These are phyloP conservation scores for Zygoascus ofunaensis DNA, from an alignment of 805 yeast genomes.

Conservation along the genomic window DNA sequence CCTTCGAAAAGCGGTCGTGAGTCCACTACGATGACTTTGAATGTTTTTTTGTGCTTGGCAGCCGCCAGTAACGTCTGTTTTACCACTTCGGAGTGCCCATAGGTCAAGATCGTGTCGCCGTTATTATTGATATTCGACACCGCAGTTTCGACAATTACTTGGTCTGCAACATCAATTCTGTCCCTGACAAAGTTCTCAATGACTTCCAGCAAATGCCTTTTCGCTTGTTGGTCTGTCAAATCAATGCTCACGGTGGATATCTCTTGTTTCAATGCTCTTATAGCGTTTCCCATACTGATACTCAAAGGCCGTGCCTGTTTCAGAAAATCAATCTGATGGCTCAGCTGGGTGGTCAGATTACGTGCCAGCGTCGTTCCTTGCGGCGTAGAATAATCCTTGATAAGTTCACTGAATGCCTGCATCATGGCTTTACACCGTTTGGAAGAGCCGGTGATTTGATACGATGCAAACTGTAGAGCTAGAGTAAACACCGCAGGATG, in stretches of 20 bases:
- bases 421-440: slow-evolving; percentile 80
- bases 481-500: slow-evolving; percentile 80
- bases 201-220: slow-evolving; percentile 47
- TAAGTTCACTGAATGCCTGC: slow-evolving; percentile 71
- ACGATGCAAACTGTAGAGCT: slow-evolving; percentile 72
- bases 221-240: slow-evolving; percentile 56
- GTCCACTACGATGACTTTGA: slow-evolving; percentile 81
- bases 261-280: slow-evolving; percentile 93
- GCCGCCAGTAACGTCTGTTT: slow-evolving; percentile 65
- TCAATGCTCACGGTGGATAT: slow-evolving; percentile 76
- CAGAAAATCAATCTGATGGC: slow-evolving; percentile 87
- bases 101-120: slow-evolving; percentile 75
- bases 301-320: slow-evolving; percentile 86
- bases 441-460: slow-evolving; percentile 81
- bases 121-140: slow-evolving; percentile 60
- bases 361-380: slow-evolving; percentile 76
- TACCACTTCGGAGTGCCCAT: slow-evolving; percentile 81
- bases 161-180: slow-evolving; percentile 73
- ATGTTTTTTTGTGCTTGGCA: slow-evolving; percentile 47
- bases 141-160: slow-evolving; percentile 73
- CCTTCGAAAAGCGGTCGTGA: slow-evolving; percentile 95
- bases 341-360: slow-evolving; percentile 76
- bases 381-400: slow-evolving; percentile 76
- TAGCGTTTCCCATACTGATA: slow-evolving; percentile 95
- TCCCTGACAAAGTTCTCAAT: slow-evolving; percentile 80